Base-by-base conservation (phyloP, 768 basidiomycete genomes). In the Pluteus cervinus region DNA sequence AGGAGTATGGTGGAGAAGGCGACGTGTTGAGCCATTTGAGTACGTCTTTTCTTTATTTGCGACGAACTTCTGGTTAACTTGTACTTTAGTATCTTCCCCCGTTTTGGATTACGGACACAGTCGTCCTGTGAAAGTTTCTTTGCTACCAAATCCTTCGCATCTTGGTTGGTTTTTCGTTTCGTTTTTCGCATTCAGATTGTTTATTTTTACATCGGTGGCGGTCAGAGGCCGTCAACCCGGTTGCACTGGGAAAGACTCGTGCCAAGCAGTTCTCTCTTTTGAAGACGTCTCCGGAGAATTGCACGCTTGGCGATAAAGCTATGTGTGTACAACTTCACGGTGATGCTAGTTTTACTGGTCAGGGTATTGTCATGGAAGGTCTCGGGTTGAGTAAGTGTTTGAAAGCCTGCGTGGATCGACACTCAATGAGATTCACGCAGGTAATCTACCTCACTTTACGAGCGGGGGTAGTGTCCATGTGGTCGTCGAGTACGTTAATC, bases 241-340 rank as follows among this genome's bases (percentile, higher is more conserved):
- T 94, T 17, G 91, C 86, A 0, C 60, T 92, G 1, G 92, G 92
- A 4, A 89, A 92, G 54, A 86, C 88, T 4, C 82, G 92, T 11
- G 89, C 88, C 1, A 91, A 94, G 53, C 91, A 96, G 53, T 89
- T 81, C 47, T 71, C 85, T 1, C 68, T 94, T 2, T 66, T 93
- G 29, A 85, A 77, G 58, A 73, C 65, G 5, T 81, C 70, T 12
- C 71, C 75, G 4, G 61, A 60, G 2, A 66, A 73, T 34, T 76
- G 75, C 45, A 58, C 66, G 39, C 56, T 76, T 3, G 75, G 86
- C 1, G 79, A 81, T 55, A 74, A 70, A 49, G 92, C 82, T 3
- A 81, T 94, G 76, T 90, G 84, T 44, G 81, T 94, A 0, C 88
- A 92, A 50, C 58, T 96, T 32, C 92, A 94, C 45, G 92, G 92